Conservation (phyloP, 2,329 filamentous ascomycete species). For the Trichoderma guizhouense region DNA sequence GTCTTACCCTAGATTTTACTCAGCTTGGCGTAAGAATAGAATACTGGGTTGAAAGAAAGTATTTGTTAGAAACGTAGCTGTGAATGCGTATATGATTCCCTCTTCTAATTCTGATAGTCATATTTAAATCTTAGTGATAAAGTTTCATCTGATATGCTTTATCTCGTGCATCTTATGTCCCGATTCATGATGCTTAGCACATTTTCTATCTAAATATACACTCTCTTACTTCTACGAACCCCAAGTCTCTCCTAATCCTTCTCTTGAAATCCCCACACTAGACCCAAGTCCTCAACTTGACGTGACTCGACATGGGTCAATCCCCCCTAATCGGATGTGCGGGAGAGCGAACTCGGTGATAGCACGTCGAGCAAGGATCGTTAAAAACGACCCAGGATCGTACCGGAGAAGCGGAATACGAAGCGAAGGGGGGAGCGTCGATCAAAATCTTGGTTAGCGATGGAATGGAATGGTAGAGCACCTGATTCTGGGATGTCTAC, state of each 20-base stretch:
- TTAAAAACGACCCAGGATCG: not conserved
- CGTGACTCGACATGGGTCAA: not conserved
- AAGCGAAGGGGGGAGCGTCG: constrained; percentile 4
- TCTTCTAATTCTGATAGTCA: not conserved
- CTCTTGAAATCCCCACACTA: not conserved
- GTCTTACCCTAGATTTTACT: not conserved
- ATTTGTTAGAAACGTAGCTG: not conserved
- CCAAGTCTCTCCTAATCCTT: not conserved
- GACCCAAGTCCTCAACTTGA: not conserved
- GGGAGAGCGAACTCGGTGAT: not conserved
- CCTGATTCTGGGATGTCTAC: not conserved
- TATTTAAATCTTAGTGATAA: not conserved
- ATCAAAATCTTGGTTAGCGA: constrained; percentile 10
- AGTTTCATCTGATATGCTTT: not conserved
- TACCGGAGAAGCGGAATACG: not conserved
- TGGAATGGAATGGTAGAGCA: not conserved
- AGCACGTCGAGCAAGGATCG: not conserved
- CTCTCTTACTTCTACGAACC: not conserved
- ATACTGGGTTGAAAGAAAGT: not conserved
- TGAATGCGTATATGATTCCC: not conserved
- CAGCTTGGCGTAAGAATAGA: not conserved
- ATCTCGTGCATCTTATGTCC: not conserved
- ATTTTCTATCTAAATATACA: not conserved
- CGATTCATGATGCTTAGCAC: not conserved
- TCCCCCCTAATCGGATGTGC: constrained; percentile 4